Evolutionary conservation across 345 rosid species (phyloP).

Genomic region (Triadica sebifera): DNA sequence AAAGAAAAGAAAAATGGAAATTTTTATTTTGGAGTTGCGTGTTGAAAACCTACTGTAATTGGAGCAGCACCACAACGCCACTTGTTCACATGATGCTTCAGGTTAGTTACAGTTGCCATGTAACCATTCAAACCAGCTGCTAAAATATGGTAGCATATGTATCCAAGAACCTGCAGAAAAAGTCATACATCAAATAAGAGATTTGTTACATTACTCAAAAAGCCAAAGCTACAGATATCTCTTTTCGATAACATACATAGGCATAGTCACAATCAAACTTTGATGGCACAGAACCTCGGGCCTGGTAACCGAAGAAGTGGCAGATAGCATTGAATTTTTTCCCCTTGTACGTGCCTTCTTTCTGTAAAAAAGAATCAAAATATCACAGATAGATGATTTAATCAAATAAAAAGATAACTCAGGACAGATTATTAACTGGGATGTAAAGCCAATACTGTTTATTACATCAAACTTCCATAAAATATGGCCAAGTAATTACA

Average conservation of each 20-base stretch:
- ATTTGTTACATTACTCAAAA: background rate
- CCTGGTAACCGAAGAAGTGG: conserved; percentile 99
- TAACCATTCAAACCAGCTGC: conserved; percentile 97
- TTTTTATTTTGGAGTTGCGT: background rate
- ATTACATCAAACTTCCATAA: background rate
- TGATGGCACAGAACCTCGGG: conserved; percentile 97
- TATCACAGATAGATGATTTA: conserved; percentile 9
- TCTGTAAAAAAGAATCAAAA: conserved; percentile 42
- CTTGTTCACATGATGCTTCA: conserved; percentile 84
- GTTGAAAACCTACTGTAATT: conserved; percentile 48
- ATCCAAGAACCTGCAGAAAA: conserved; percentile 76
- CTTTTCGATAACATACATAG: conserved; percentile 53
- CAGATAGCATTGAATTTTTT: conserved; percentile 95
- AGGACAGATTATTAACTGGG: background rate
- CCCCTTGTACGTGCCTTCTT: conserved; percentile 88
- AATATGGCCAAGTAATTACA: conserved; percentile 1
- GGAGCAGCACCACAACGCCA: conserved; percentile 99
- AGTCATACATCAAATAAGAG: background rate
- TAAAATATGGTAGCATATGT: conserved; percentile 81
- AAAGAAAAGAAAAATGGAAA: background rate
- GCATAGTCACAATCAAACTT: conserved; percentile 98
- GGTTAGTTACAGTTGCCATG: conserved; percentile 91
- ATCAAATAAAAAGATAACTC: background rate
- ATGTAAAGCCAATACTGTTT: background rate
- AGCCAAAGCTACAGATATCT: conserved; percentile 10